These are phyloP conservation scores for Metschnikowia koreensis DNA, from an alignment of 805 yeast species.

Conservation along the genomic window DNA sequence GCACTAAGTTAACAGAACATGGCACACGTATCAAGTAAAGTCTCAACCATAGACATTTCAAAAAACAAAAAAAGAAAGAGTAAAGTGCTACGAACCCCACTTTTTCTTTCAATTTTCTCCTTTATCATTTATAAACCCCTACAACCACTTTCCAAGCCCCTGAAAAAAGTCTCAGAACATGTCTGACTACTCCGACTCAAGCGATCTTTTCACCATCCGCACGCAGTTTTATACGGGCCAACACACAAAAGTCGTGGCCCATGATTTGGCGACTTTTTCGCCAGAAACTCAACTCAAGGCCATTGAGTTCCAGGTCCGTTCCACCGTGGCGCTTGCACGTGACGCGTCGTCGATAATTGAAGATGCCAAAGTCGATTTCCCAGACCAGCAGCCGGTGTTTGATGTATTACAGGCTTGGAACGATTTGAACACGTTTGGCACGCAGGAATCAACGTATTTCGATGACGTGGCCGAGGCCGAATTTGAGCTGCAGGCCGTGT, in stretches of 20 bases:
- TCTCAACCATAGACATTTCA: background rate
- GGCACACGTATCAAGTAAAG: no score
- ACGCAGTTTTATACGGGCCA: constrained; percentile 64
- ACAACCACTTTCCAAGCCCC: background rate
- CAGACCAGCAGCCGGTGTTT: constrained; percentile 33
- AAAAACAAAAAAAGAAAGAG: background rate
- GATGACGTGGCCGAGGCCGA: constrained; percentile 35
- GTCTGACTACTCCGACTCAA: constrained; percentile 32
- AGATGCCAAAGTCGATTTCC: constrained; percentile 30
- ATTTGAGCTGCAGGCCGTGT: constrained; percentile 42
- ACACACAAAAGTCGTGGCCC: constrained; percentile 43
- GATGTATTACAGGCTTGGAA: constrained; percentile 42
- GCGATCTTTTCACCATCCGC: constrained; percentile 54
- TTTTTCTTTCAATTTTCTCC: no score
- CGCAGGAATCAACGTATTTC: constrained; percentile 42
- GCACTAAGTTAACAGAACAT: no score
- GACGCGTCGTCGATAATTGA: constrained; percentile 43
- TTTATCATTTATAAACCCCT: no score
- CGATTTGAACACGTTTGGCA: constrained; percentile 42
- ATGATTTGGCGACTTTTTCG: constrained; percentile 38
- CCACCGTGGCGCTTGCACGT: constrained; percentile 34
- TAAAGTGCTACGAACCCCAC: no score
- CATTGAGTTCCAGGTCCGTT: constrained; percentile 41
- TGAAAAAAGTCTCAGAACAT: background rate
- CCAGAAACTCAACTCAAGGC: constrained; percentile 37